Conservation (phyloP, 2,329 filamentous ascomycete genomes). For the Colletotrichum caudatum region DNA sequence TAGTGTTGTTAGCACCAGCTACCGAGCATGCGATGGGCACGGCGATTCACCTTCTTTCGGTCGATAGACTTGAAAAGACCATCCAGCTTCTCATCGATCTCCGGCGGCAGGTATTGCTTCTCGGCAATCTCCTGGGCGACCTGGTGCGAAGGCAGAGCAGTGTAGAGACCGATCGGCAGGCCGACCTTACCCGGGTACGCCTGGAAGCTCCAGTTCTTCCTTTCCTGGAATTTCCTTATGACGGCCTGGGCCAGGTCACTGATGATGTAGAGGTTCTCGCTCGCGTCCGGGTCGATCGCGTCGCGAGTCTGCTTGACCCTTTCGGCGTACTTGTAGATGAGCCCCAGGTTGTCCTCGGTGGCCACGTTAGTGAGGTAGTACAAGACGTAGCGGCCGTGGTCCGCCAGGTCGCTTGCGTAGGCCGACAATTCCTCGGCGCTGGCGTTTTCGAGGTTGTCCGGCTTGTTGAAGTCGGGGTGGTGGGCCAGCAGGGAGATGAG, state of each 20-base stretch:
- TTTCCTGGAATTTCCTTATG: conserved; percentile 87
- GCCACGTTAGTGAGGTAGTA: conserved; percentile 89
- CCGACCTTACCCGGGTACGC: conserved; percentile 85
- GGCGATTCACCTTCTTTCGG: conserved; percentile 72
- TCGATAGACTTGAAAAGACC: conserved; percentile 74
- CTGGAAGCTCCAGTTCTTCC: conserved; percentile 87
- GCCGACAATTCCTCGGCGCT: conserved; percentile 54
- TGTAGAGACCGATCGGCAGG: conserved; percentile 83
- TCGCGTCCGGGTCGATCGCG: conserved; percentile 74
- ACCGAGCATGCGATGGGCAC: not conserved
- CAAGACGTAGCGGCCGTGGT: conserved; percentile 89
- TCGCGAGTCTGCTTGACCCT: conserved; percentile 92
- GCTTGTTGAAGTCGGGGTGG: conserved; percentile 85
- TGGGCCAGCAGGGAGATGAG: conserved; percentile 91
- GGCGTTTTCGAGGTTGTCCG: conserved; percentile 22
- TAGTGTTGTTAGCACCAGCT: conserved; percentile 45
- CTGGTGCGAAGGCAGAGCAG: conserved; percentile 78
- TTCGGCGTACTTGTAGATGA: conserved; percentile 93
- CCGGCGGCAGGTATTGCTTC: conserved; percentile 85
- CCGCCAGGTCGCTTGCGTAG: conserved; percentile 71
- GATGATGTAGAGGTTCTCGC: conserved; percentile 84
- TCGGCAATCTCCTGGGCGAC: conserved; percentile 87
- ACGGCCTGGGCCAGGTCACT: conserved; percentile 88
- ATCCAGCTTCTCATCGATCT: conserved; percentile 81
- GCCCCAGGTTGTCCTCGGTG: conserved; percentile 85